Conservation (phyloP, 1,284 basidiomycete genomes). For the Irpex rosettiformis region DNA sequence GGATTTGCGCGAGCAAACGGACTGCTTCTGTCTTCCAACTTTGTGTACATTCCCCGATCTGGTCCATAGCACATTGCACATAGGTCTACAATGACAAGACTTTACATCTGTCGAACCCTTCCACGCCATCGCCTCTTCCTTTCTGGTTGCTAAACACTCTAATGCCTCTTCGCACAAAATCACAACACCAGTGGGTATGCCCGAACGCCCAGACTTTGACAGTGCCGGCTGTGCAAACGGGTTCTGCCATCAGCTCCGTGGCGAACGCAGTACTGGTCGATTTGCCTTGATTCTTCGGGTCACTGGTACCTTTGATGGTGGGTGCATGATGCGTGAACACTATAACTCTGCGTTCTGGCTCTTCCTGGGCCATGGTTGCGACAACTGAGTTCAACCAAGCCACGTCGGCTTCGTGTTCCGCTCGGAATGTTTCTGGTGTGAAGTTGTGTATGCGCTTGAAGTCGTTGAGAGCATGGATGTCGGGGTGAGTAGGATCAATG, state of each 20-base stretch:
- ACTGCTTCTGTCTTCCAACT: too few relatives aligned
- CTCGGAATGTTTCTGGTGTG: slow-evolving; percentile 23
- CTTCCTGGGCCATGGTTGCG: slow-evolving; percentile 21
- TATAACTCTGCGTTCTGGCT: slow-evolving; percentile 30
- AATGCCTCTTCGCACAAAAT: slow-evolving; percentile 17
- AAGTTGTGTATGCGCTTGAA: slow-evolving; percentile 31
- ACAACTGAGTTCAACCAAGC: not conserved
- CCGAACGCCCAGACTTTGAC: slow-evolving; percentile 14
- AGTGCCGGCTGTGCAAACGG: slow-evolving; percentile 25
- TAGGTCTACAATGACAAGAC: not conserved
- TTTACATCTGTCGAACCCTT: slow-evolving; percentile 12
- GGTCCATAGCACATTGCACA: too few relatives aligned
- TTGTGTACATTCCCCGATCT: too few relatives aligned
- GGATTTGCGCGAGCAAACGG: too few relatives aligned
- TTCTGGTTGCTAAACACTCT: slow-evolving; percentile 35
- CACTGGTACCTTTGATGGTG: slow-evolving; percentile 30
- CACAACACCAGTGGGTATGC: not conserved
- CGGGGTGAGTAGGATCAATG: slow-evolving; percentile 25
- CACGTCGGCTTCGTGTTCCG: slow-evolving; percentile 20
- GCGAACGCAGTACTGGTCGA: slow-evolving; percentile 32
- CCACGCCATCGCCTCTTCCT: slow-evolving; percentile 25
- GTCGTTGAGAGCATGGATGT: slow-evolving; percentile 28
- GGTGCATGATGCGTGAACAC: slow-evolving; percentile 40
- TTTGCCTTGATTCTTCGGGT: slow-evolving; percentile 25
- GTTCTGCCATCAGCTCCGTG: slow-evolving; percentile 29